Percentiles rank a stretch among this genome's conserved stretches.
Conservation (phyloP, 2,329 filamentous ascomycete genomes). For the Dryadomyces sulphureus region DNA sequence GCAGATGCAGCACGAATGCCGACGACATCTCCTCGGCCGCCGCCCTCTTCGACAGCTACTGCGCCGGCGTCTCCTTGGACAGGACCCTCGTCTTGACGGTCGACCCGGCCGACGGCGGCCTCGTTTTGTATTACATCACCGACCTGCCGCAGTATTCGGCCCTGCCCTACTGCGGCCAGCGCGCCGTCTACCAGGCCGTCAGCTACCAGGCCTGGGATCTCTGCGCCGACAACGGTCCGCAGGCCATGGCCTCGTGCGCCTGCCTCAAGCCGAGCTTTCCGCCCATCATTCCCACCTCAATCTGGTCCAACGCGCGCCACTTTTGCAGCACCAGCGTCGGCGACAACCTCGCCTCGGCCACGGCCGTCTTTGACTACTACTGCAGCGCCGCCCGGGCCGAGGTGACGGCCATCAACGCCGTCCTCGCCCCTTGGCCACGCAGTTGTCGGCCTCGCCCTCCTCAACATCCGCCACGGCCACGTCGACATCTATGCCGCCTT, state of each 20-base stretch:
- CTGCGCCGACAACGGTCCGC: background rate
- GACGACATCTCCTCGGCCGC: background rate
- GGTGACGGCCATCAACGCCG: background rate
- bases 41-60: background rate
- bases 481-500: background rate
- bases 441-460: no score
- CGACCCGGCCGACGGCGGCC: background rate
- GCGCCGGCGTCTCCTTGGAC: background rate
- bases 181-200: background rate
- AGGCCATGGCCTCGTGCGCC: background rate
- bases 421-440: no score
- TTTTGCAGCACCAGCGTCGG: background rate
- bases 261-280: background rate
- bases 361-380: background rate
- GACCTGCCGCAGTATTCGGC: background rate
- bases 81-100: background rate
- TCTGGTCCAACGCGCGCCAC: background rate
- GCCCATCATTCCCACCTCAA: background rate
- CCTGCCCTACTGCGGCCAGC: background rate
- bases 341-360: background rate
- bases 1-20: background rate
- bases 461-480: no score
- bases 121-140: background rate
- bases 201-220: background rate
- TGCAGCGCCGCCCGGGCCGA: background rate